phyloP scores from a whole-genome alignment of 495 filamentous ascomycete genomes.

The Aspergillus wentii region DNA sequence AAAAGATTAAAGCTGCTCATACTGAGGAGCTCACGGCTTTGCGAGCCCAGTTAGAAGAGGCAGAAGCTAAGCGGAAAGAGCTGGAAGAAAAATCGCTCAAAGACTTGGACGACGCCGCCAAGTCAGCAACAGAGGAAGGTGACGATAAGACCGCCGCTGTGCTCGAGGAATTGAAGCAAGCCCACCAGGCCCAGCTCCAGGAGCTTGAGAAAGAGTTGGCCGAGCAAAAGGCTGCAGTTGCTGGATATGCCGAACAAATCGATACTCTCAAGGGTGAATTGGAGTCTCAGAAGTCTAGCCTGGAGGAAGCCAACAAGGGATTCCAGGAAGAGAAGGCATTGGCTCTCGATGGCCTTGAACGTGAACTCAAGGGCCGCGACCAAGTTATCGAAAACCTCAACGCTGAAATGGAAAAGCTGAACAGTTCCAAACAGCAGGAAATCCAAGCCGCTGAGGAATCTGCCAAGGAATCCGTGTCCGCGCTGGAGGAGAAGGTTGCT shows the following conservation, averaged over 20 bases:
- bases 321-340: constrained; percentile 34
- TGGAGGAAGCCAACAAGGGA: constrained; percentile 22
- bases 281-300: constrained; percentile 24
- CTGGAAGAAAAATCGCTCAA: constrained; percentile 35
- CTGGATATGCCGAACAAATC: constrained; percentile 35
- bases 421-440: constrained; percentile 35
- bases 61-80: constrained; percentile 34
- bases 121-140: constrained; percentile 29
- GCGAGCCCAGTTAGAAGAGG: constrained; percentile 32
- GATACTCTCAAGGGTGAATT: constrained; percentile 34
- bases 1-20: constrained; percentile 30
- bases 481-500: constrained; percentile 33
- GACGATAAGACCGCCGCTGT: constrained; percentile 29
- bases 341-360: constrained; percentile 30
- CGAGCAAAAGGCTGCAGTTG: constrained; percentile 30
- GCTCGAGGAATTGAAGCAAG: constrained; percentile 35
- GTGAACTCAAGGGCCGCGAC: constrained; percentile 37
- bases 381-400: constrained; percentile 42
- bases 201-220: constrained; percentile 31
- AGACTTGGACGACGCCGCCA: constrained; percentile 37
- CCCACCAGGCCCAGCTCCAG: constrained; percentile 36
- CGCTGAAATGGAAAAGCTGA: constrained; percentile 35
- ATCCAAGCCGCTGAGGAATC: constrained; percentile 38
- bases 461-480: constrained; percentile 22
- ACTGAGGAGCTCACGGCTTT: constrained; percentile 32